A percentile compares a stretch with the other conserved stretches of the same genome.
Evolutionary conservation across 345 rosid genomes (phyloP).

Genomic region (Erucastrum elatum): DNA sequence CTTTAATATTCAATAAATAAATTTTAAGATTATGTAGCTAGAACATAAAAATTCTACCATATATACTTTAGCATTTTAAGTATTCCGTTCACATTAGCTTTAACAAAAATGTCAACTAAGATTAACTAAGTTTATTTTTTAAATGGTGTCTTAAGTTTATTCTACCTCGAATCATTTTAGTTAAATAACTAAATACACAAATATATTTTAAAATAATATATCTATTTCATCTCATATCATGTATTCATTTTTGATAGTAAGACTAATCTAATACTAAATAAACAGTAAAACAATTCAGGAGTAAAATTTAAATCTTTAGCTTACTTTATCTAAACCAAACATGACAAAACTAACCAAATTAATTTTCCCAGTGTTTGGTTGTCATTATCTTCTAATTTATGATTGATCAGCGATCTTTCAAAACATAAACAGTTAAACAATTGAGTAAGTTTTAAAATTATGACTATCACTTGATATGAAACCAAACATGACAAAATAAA

Average conservation of each 20-base stretch:
- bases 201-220: not conserved
- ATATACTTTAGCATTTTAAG: not conserved
- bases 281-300: not conserved
- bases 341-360: not conserved
- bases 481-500: not conserved
- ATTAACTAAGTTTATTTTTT: no score
- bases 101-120: not conserved
- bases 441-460: not conserved
- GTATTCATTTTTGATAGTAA: not conserved
- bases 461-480: not conserved
- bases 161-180: no score
- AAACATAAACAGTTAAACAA: not conserved
- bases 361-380: not conserved
- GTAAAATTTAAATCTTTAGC: not conserved
- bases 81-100: not conserved
- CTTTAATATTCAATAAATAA: not conserved
- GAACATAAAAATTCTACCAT: not conserved
- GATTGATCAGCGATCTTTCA: no score
- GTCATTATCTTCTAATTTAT: not conserved
- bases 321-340: not conserved
- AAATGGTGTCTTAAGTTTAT: no score
- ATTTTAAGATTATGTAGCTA: no score
- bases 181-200: not conserved
- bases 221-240: not conserved
- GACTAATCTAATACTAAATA: no score